Conservation (phyloP, 768 basidiomycete species). For the Trametes cinnabarina region DNA sequence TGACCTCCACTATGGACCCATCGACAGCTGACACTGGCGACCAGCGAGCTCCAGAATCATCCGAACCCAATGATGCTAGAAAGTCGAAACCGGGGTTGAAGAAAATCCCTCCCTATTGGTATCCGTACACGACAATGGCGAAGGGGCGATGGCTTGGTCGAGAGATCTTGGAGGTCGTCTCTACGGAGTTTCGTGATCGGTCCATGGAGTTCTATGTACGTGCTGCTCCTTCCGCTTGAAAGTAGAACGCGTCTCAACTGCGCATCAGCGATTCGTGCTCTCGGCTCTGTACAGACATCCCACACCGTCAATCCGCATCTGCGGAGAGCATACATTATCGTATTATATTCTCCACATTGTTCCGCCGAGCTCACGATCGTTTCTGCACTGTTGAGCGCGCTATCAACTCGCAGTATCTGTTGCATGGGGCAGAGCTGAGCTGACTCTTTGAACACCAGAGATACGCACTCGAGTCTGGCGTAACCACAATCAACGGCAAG, state of each 20-base stretch:
- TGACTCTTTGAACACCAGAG: constrained; percentile 35
- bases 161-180: constrained; percentile 87
- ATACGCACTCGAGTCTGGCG: constrained; percentile 83
- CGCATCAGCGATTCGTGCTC: not conserved
- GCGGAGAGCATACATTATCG: not conserved
- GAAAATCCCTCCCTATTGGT: constrained; percentile 88
- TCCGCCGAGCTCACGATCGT: not conserved
- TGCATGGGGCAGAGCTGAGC: not conserved
- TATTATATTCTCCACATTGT: not conserved
- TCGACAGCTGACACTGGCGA: too few species aligned
- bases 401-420: too few species aligned
- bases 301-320: not conserved
- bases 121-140: constrained; percentile 89
- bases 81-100: constrained; percentile 49
- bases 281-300: not conserved
- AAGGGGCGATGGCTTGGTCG: constrained; percentile 88
- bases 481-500: constrained; percentile 93
- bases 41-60: too few species aligned
- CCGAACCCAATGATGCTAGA: too few species aligned
- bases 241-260: not conserved
- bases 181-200: constrained; percentile 91
- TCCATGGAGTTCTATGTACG: constrained; percentile 95
- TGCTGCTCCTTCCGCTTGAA: constrained; percentile 16
- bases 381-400: not conserved
- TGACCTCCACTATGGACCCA: constrained; percentile 47